A percentile compares a stretch with the other conserved stretches of the same genome.
These are phyloP conservation scores for Arachis monticola DNA, from an alignment of 331 rosid species.

Conservation along the genomic window DNA sequence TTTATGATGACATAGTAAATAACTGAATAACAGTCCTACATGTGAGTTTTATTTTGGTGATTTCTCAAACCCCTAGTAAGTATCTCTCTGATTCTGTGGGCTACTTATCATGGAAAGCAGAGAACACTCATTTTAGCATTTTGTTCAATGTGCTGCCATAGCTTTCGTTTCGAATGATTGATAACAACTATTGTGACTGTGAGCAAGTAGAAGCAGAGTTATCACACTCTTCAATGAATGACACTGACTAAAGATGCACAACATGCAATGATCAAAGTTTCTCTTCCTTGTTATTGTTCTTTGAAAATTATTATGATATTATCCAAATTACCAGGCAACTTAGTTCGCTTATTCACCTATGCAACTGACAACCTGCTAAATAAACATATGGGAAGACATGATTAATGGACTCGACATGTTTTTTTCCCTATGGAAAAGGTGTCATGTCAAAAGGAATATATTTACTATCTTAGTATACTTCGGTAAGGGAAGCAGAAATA, in stretches of 20 bases:
- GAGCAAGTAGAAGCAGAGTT: neutral
- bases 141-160: neutral
- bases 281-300: neutral
- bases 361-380: neutral
- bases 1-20: neutral
- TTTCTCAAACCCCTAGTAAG: neutral
- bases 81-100: neutral
- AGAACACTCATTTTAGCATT: neutral
- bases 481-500: no score
- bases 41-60: neutral
- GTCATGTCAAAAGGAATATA: no score
- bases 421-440: no score
- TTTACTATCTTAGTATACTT: no score
- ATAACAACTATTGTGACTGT: neutral
- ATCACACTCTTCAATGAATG: neutral
- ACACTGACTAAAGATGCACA: neutral
- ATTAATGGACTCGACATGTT: neutral
- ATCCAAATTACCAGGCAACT: no score
- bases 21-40: neutral
- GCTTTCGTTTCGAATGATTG: neutral
- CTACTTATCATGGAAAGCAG: neutral
- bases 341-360: neutral
- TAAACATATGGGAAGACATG: neutral
- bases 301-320: no score
- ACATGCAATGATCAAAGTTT: neutral